Base-by-base conservation (phyloP, 1,139 yeast species). In the Zhuliangozyma blackwelliae region DNA sequence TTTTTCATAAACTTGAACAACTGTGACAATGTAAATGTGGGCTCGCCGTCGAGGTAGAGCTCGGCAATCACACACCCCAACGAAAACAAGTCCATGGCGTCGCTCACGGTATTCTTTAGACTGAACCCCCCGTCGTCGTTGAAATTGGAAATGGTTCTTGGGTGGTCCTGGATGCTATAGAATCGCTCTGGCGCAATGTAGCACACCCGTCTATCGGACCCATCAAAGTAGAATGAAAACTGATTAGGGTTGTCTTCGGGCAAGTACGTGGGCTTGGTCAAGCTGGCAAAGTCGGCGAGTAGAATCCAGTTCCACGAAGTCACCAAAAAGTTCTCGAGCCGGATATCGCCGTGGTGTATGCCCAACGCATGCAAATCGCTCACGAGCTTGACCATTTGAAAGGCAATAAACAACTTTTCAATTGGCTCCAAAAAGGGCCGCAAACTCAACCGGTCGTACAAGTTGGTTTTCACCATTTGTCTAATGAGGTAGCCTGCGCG, bases 211-310 rank as follows among this genome's bases (percentile, higher is more conserved):
- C 97, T 68, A 52, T 79, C 88, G 2, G 95, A 85, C 4, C 92
- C 85, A 60, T 92, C 97, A 55, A 89, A 94, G 57, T 82, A 94
- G 54, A 90, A 92, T 1, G 95, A 80, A 51, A 85, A 92, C 47
- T 85, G 92, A n/a, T 92, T 86, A 0, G 97, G 97, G 52, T 94
- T 92, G 49, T 89, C 95, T 47, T 87, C 96, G 0, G 97, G 97
- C 23, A 94, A 63, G 50, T 72, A 82, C 0, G 79, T 81, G 0
- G 99, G 99, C 57, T 94, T 94, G 8, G 52, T 54, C 55, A 77
- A 77, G 2, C 79, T 71, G 3, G 96, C 84, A 62, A 92, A 90
- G 59, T 94, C 99, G 1, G 88, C 67, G 11, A 94, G 55, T 47
- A 83, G 64, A 1, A 82, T 65, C 96, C 97, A 90, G 56, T 88